Base-by-base conservation (phyloP, 2,329 filamentous ascomycete species). In the Diaporthe nobilis region DNA sequence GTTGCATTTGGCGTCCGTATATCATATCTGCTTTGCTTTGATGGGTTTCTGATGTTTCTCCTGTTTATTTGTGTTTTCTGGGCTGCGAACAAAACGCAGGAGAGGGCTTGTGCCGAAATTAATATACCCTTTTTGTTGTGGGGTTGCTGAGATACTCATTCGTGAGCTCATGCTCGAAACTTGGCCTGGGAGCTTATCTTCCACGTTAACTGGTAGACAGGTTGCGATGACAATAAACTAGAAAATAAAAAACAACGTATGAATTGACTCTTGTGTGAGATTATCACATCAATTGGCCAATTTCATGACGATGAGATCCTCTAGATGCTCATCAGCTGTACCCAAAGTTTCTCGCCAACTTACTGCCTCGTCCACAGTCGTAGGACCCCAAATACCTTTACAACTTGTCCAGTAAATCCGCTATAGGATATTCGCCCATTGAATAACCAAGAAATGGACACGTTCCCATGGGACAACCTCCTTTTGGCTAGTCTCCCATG, bases 1-100 rank as follows among this genome's bases (percentile, higher is more conserved):
- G 34, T 70, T 70, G 65, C 65, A 55, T 70, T 37, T 42, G 65
- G 65, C 65, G 49, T 70, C 49, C 34, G n/a, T 28, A 42, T 70
- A 28, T 70, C 49, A 55, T 22, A 70, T 15, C 6, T 42, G 47
- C 9, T 70, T 55, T 55, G 5, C 15, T 70, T 53, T 53, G 15
- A 20, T 55, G 31, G 49, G 42, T 8, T 55, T 39, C 42, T 55
- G 34, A 25, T 70, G 2, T 42, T 42, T 39, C 17, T 17, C 57
- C 22, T 55, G 9, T 55, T 28, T 42, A 51, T 39, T 28, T 8
- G 20, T 49, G 13, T 3, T 22, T 42, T 39, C 2, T 39, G n/a
- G 17, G 15, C 28, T 28, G 65, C n/a, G 49, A 55, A 13, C n/a
- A 28, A 70, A 55, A 55, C 8, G 49, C 65, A 55, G 65, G 65